Evolutionary conservation across 208 protist genomes (phyloP), one percentile per base, ranked within the genome.

Genomic region (Leishmania amazonensis): DNA sequence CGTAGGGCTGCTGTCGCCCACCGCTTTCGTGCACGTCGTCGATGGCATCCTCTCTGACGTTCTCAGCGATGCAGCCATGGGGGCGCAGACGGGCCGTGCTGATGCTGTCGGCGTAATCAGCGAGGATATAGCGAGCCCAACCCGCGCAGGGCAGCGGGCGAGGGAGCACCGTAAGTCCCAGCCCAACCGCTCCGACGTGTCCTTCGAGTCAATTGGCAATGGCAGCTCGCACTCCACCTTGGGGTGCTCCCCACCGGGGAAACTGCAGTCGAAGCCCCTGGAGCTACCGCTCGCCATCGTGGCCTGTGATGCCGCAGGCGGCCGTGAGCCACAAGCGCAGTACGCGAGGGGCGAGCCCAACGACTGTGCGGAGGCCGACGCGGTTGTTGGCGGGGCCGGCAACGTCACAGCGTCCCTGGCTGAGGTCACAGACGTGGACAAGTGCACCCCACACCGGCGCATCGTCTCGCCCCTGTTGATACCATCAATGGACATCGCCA

Each of bases 1-100:
- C 24, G 1, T 21, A 21, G 28, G 31, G 42, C 75, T 67, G 40
- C 45, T 60, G 42, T 71, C 58, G 28, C 75, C 75, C 58, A 54
- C 42, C 21, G 35, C n/a, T 11, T 64, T 79, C 4, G n/a, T 38
- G 40, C 75, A 40, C 58, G 13, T 79, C 58, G 75, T 47, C 21
- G 58, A 79, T 13, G 75, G 58, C 17, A 58, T 79, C 60, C 75
- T 79, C 75, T 28, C 58, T 47, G 58, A 54, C 28, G 35, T 57
- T 13, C 42, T 79, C n/a, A 38, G 28, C n/a, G 75, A 79, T 15
- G 75, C 45, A 2, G 38, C 75, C 38, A 42, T 24, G 38, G 60
- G 42, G 58, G 45, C 45, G 58, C 75, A 9, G 75, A 24, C 1
- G 24, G 38, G 75, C 42, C 28, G 38, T 28, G 35, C 21, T 15